Conservation (phyloP, 345 rosid species). For the Aquilaria yunnanensis region DNA sequence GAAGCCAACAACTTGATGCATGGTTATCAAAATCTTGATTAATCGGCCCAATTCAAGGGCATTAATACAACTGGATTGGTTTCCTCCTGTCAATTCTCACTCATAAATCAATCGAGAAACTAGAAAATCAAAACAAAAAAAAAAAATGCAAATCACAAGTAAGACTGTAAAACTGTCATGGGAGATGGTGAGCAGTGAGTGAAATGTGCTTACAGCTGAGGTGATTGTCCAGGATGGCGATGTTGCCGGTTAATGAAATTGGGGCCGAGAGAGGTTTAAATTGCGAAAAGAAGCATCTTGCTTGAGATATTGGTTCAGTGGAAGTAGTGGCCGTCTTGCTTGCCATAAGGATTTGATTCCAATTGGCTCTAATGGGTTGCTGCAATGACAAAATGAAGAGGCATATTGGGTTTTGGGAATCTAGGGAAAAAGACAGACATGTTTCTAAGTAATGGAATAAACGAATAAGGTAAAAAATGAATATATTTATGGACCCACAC, state of each 20-base stretch:
- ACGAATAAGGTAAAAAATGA: too few species aligned
- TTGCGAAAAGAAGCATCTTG: conserved; percentile 48
- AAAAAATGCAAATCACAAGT: conserved; percentile 32
- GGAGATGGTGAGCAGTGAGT: conserved; percentile 24
- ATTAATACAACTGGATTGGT: conserved; percentile 73
- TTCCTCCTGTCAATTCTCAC: conserved; percentile 48
- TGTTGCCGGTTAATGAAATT: conserved; percentile 55
- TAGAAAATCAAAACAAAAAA: not conserved
- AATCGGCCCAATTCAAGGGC: not conserved
- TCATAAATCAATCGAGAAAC: not conserved
- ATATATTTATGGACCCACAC: too few species aligned
- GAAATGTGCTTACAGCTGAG: conserved; percentile 87
- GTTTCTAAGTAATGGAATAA: too few species aligned
- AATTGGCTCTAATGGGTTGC: too few species aligned
- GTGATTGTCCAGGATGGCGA: conserved; percentile 59
- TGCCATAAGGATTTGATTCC: too few species aligned
- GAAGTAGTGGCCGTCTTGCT: conserved; percentile 18
- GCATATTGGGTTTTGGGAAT: too few species aligned
- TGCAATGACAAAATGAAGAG: too few species aligned
- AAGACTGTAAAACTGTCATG: conserved; percentile 45
- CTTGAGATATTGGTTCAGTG: conserved; percentile 42
- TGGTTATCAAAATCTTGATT: too few species aligned
- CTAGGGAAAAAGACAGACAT: too few species aligned
- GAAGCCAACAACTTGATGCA: too few species aligned
- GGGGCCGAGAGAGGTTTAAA: conserved; percentile 46